These are phyloP conservation scores for Stephanodiscus triporus DNA, from an alignment of 108 stramenopile species.

Conservation along the genomic window DNA sequence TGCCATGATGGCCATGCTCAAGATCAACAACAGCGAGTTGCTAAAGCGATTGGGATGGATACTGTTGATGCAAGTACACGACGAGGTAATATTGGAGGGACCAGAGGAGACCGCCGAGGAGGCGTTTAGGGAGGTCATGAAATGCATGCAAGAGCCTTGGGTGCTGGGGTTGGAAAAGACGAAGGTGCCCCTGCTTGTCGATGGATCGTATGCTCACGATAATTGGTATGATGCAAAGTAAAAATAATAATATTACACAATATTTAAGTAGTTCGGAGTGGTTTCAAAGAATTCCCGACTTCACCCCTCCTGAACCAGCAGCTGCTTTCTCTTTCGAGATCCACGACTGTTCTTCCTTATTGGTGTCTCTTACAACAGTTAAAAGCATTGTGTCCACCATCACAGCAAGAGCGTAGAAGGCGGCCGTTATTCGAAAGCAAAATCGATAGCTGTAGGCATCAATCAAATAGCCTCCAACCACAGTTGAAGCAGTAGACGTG, in stretches of 20 bases:
- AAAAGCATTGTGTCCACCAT: background rate
- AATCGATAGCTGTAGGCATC: background rate
- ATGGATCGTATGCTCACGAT: constrained; percentile 87
- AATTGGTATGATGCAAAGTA: constrained; percentile 99
- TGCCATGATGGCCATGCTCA: constrained; percentile 99
- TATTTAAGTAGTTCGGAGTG: no score
- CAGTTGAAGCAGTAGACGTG: background rate
- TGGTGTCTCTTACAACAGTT: background rate
- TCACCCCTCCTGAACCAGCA: background rate
- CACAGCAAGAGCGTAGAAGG: background rate
- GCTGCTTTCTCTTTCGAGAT: background rate
- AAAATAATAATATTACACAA: constrained; percentile 9
- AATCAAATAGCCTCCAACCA: background rate
- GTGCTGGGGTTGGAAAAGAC: constrained; percentile 85
- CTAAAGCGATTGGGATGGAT: constrained; percentile 94
- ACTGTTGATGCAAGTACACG: constrained; percentile 97
- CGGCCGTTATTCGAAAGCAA: background rate
- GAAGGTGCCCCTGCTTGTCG: constrained; percentile 92
- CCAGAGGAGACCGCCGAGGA: constrained; percentile 97
- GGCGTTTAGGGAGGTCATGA: constrained; percentile 86
- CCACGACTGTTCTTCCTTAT: background rate
- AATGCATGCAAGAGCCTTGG: constrained; percentile 97
- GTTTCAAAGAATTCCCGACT: no score
- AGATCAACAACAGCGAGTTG: constrained; percentile 81
- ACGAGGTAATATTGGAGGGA: constrained; percentile 99